Evolutionary conservation across 2,329 filamentous ascomycete genomes (phyloP), one percentile per base, ranked within the genome.

Genomic region (Claviceps cyperi): DNA sequence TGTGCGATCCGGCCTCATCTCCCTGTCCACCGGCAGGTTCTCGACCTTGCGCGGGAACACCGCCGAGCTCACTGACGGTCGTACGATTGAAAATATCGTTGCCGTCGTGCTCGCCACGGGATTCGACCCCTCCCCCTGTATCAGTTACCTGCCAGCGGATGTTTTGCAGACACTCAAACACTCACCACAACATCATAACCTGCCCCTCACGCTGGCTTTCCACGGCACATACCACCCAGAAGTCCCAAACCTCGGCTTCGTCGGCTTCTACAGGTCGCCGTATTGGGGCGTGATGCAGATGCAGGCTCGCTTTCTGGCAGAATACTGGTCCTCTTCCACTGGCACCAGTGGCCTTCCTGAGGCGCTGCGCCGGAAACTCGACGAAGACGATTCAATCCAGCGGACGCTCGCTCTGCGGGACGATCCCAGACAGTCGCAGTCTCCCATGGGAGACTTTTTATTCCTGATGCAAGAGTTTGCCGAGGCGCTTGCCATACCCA

Each of bases 231-330:
- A 81, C 50, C 77, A 82, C 51, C 73, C 75, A 0, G 66, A 71
- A 0, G 64, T 89, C 0, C 75, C 81, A 0, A 76, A 76, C 5
- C 66, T 92, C 0, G 86, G 84, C 0, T 90, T 92, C 58, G 81
- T 92, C 1, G 87, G 87, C 0, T 88, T 89, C 64, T 94, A 94
- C 60, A 77, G 87, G 53, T 84, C 84, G 0, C 86, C 86, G 0
- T 92, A 87, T 62, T 94, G 87, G 87, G 84, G 84, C 1, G 80
- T 89, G 0, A 88, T 91, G 75, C 86, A 92, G 63, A 86, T 89
- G 83, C 87, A 94, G 65, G 82, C 86, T 2, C 76, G 83, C 1
- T 75, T 85, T 53, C 67, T 90, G 5, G 73, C 81, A 0, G 64
- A 74, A 13, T 62, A 78, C 11, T 90, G 85, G 83, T 64, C 64